phyloP scores from a whole-genome alignment of 345 rosid species.

The Acer negundo region DNA sequence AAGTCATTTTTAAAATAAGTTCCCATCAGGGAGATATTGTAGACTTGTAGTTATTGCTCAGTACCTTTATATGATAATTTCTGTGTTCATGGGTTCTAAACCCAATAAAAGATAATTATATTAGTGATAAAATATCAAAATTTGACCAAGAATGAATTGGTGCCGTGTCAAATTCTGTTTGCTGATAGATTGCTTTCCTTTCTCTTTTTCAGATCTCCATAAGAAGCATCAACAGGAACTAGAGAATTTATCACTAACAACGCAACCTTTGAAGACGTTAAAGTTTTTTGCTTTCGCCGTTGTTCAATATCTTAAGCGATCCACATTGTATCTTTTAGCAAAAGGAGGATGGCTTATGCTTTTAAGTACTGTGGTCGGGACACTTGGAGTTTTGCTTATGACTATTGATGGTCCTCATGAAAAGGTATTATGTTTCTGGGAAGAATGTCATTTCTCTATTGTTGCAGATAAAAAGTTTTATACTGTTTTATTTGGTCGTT shows the following conservation, averaged over 20 bases:
- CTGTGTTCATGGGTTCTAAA: too few relatives aligned
- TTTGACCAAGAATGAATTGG: not conserved
- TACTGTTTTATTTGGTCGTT: not conserved
- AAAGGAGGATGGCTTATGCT: slow-evolving; percentile 80
- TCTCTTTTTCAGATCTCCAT: slow-evolving; percentile 51
- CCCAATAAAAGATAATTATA: too few relatives aligned
- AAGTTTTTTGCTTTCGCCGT: slow-evolving; percentile 67
- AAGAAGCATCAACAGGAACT: slow-evolving; percentile 70
- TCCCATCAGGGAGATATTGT: not conserved
- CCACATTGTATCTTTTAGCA: slow-evolving; percentile 52
- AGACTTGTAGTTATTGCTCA: not conserved
- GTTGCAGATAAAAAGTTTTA: not conserved
- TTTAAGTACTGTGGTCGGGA: slow-evolving; percentile 39
- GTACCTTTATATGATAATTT: too few relatives aligned
- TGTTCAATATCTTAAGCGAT: slow-evolving; percentile 53
- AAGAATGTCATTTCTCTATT: not conserved
- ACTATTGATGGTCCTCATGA: slow-evolving; percentile 87
- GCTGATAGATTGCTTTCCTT: slow-evolving; percentile 12
- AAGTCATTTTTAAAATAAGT: not conserved
- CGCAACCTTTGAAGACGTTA: slow-evolving; percentile 75
- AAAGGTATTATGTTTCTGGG: slow-evolving; percentile 49
- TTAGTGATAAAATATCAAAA: not conserved
- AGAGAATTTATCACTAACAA: slow-evolving; percentile 63
- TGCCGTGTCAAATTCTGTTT: not conserved
- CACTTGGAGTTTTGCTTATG: slow-evolving; percentile 53